Base-by-base conservation (phyloP, 1,139 yeast genomes). In the Magnusiomyces suaveolens region DNA sequence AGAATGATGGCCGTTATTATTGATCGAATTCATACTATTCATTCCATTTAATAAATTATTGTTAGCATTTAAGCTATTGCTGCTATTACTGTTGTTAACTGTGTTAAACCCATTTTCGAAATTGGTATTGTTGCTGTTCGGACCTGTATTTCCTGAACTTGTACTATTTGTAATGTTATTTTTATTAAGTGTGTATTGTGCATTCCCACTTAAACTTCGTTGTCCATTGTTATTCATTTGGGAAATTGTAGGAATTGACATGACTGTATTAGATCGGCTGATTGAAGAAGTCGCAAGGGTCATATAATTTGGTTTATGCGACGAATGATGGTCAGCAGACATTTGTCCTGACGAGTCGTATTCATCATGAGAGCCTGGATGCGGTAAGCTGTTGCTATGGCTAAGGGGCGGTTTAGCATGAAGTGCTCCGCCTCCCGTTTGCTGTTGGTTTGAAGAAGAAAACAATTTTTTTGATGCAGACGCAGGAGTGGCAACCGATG, bases 81-180 rank as follows among this genome's bases (percentile, higher is more conserved):
- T 46, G 41, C 20, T 44, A 23, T n/a, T 56, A 26, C 23, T 51
- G 46, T 21, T 48, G 50, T 23, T 39, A 38, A 26, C 43, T 47
- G 20, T 47, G 36, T 4, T 2, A 18, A 16, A 36, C 50, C 29
- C 21, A 26, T n/a, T 38, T 44, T 46, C 41, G 53, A 20, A 39
- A 51, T 24, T 25, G 23, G 1, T 38, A 26, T 25, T 36, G 46
- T 3, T 23, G 16, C 3, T 20, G 29, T 20, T 26, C 18, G 1
- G 32, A 1, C 14, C 23, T 23, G 25, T 48, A 54, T 26, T 51
- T 47, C 26, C 23, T 16, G 18, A 8, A 20, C 14, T 41, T 10
- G 8, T 18, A 20, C 20, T 21, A 41, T 41, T 41, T 8, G 23
- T 41, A n/a, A 4, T 3, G 25, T 18, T 41, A 16, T 38, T n/a